A percentile compares a stretch with the other conserved stretches of the same genome.
phyloP scores from a whole-genome alignment of 148 eudicot species.

The Talinum fruticosum region DNA sequence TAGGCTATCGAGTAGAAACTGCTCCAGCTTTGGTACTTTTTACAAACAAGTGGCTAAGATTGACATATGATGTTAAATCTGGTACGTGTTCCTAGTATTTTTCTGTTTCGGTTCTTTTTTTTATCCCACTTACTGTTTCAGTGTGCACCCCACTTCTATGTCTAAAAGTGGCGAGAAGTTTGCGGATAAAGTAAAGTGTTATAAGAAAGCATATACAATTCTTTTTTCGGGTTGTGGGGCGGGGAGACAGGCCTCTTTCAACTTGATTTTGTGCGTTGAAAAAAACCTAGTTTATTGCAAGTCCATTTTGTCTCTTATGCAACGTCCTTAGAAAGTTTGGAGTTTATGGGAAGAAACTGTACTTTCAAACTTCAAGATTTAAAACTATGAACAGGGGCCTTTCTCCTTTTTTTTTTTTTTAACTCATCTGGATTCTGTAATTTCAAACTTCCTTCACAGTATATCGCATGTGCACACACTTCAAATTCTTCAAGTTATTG shows the following conservation, averaged over 20 bases:
- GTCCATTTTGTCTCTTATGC: neutral
- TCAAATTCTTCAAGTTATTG: too few species aligned
- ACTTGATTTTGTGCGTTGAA: too few species aligned
- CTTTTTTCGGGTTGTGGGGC: too few species aligned
- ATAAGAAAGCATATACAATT: neutral
- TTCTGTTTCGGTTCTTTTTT: neutral
- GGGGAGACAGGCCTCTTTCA: too few species aligned
- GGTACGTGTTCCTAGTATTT: slow-evolving; percentile 40
- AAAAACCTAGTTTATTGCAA: neutral
- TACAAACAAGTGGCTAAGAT: slow-evolving; percentile 82
- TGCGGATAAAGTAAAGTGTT: neutral
- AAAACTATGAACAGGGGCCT: neutral
- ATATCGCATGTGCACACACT: too few species aligned
- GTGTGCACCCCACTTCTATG: neutral
- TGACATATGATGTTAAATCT: slow-evolving; percentile 80
- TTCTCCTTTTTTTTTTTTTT: neutral
- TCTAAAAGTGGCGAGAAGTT: neutral
- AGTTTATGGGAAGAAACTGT: neutral
- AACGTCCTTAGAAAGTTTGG: neutral
- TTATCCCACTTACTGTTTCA: neutral
- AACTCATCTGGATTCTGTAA: neutral
- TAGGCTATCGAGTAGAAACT: slow-evolving; percentile 57
- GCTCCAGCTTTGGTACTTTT: slow-evolving; percentile 60
- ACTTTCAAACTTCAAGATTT: neutral
- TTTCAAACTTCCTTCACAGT: too few species aligned